Evolutionary conservation across 179 eudicot genomes (phyloP).

Genomic region (Nepenthes alata): DNA sequence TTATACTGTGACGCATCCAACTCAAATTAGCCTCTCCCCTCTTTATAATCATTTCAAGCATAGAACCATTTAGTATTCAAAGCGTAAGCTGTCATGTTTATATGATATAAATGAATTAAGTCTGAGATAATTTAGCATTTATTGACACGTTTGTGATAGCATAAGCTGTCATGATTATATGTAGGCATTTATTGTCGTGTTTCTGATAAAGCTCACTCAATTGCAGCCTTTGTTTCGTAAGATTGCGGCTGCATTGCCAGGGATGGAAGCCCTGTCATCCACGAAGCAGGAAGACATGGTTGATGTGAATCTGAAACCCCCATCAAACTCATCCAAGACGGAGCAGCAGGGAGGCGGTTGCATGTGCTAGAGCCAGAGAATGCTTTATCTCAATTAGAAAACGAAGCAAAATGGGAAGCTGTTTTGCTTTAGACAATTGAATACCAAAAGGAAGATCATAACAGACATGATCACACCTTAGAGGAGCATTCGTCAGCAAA

Average conservation of each 20-base stretch:
- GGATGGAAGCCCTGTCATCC: conserved; percentile 72
- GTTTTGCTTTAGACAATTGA: background rate
- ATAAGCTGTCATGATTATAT: too few relatives aligned
- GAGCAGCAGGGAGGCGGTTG: conserved; percentile 78
- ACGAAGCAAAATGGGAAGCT: background rate
- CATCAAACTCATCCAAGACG: conserved; percentile 32
- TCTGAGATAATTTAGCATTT: too few relatives aligned
- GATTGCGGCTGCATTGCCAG: conserved; percentile 80
- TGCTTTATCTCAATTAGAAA: background rate
- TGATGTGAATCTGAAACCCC: conserved; percentile 68
- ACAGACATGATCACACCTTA: background rate
- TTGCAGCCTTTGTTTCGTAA: conserved; percentile 75
- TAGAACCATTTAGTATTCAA: too few relatives aligned
- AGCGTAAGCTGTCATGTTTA: too few relatives aligned
- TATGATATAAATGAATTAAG: too few relatives aligned
- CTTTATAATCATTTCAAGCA: too few relatives aligned
- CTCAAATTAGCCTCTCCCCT: too few relatives aligned
- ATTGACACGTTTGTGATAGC: background rate
- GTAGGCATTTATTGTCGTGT: background rate
- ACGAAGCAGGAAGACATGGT: conserved; percentile 90
- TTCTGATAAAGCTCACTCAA: background rate
- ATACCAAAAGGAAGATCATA: background rate
- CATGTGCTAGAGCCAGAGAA: conserved; percentile 40
- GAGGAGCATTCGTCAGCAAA: background rate
- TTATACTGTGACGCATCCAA: too few relatives aligned